Conservation (phyloP, 441 rosid genomes). For the Populus trichocarpa region DNA sequence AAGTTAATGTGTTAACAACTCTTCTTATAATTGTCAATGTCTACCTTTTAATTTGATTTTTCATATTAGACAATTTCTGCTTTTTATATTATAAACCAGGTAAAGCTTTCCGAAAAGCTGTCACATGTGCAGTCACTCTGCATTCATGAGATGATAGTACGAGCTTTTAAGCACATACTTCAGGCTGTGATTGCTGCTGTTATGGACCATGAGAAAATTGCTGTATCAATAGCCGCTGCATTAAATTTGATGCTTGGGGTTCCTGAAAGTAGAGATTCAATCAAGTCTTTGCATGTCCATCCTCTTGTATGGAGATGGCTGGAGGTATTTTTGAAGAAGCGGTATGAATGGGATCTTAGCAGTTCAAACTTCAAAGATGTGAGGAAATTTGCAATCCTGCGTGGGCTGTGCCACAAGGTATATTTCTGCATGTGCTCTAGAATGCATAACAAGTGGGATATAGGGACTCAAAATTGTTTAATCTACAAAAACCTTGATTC, state of each 20-base stretch:
- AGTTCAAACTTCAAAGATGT: constrained; percentile 46
- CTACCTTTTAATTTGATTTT: background rate
- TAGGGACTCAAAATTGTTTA: background rate
- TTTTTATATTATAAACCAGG: constrained; percentile 34
- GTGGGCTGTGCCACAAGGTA: constrained; percentile 72
- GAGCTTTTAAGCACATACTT: constrained; percentile 65
- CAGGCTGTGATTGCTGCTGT: constrained; percentile 54
- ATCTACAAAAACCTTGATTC: background rate
- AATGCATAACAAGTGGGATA: background rate
- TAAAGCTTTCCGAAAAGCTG: constrained; percentile 58
- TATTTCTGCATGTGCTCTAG: constrained; percentile 8
- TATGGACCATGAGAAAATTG: constrained; percentile 32
- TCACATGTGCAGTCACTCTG: constrained; percentile 79
- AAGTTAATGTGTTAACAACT: background rate
- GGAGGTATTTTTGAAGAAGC: constrained; percentile 42
- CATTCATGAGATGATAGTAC: constrained; percentile 68
- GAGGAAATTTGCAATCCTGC: constrained; percentile 57
- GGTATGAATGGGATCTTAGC: constrained; percentile 56
- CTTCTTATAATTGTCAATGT: background rate
- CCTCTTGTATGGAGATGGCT: constrained; percentile 53
- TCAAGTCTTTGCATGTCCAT: constrained; percentile 31
- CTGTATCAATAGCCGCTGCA: constrained; percentile 52
- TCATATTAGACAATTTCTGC: constrained; percentile 14
- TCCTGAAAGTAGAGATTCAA: constrained; percentile 32
- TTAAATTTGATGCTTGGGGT: constrained; percentile 49